Evolutionary conservation across 1,284 basidiomycete genomes (phyloP).

Genomic region (Microbotryomycetes sp.): DNA sequence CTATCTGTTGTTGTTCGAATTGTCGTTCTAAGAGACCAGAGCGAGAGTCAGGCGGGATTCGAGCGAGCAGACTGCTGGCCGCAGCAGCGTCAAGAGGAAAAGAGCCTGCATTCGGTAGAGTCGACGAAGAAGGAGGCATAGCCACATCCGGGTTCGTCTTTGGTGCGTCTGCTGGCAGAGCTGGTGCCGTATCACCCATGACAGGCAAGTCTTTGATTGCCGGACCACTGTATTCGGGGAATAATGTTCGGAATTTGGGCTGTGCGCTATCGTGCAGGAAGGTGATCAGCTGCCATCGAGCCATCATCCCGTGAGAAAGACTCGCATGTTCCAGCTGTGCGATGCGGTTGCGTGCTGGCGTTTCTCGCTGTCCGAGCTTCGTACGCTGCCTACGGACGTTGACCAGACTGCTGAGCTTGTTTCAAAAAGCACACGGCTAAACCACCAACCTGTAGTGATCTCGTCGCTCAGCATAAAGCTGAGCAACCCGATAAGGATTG

Average conservation of each 20-base stretch:
- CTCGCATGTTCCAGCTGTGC: slow-evolving; percentile 14
- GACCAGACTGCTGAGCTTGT: not conserved
- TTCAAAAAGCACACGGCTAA: not conserved
- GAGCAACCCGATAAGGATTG: slow-evolving; percentile 35
- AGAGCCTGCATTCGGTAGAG: no score
- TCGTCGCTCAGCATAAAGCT: slow-evolving; percentile 36
- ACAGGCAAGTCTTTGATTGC: slow-evolving; percentile 28
- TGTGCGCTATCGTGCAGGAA: slow-evolving; percentile 14
- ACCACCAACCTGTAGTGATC: slow-evolving; percentile 32
- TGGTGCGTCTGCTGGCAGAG: not conserved
- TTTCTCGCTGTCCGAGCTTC: slow-evolving; percentile 14
- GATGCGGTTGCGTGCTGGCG: slow-evolving; percentile 1
- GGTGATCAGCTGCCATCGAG: not conserved
- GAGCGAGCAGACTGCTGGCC: no score
- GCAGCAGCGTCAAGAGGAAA: no score
- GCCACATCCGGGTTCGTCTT: not conserved
- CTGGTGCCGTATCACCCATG: slow-evolving; percentile 21
- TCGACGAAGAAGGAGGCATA: not conserved
- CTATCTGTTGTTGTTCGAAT: no score
- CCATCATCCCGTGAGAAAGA: no score
- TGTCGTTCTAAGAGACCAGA: no score
- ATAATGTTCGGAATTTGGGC: slow-evolving; percentile 33
- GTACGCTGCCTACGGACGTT: slow-evolving; percentile 8
- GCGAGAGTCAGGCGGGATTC: no score
- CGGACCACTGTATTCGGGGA: slow-evolving; percentile 31